These are phyloP conservation scores for Nymphaea thermarum DNA, from an alignment of 164 flowering plant species.

Conservation along the genomic window DNA sequence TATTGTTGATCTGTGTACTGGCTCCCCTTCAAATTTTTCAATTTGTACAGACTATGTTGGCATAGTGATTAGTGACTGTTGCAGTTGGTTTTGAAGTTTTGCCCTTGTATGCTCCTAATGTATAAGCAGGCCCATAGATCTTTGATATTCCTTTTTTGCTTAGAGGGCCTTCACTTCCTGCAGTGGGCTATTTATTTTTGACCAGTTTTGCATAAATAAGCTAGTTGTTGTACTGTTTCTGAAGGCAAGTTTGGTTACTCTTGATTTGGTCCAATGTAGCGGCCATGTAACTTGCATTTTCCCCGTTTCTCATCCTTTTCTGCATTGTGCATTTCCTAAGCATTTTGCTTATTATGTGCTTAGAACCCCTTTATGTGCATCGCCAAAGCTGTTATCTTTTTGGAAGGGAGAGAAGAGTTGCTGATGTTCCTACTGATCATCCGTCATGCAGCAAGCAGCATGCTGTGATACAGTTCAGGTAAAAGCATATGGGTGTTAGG, in stretches of 20 bases:
- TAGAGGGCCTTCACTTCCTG: background rate
- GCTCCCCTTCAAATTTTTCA: too few relatives aligned
- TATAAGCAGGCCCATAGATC: background rate
- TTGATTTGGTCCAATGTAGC: background rate
- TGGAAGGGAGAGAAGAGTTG: slow-evolving; percentile 95
- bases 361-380: slow-evolving; percentile 90
- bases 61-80: too few relatives aligned
- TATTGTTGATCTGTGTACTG: too few relatives aligned
- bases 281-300: background rate
- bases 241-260: background rate
- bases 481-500: slow-evolving; percentile 1
- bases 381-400: slow-evolving; percentile 95
- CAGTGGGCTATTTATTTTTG: background rate
- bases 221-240: background rate
- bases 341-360: slow-evolving; percentile 4
- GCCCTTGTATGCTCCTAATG: background rate
- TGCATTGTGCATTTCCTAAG: background rate
- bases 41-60: too few relatives aligned
- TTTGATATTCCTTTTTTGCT: background rate
- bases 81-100: background rate
- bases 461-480: slow-evolving; percentile 90
- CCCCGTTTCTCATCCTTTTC: background rate
- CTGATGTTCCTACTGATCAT: slow-evolving; percentile 92
- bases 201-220: background rate
- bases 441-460: slow-evolving; percentile 99